These are phyloP conservation scores for Solanum corneliomulleri DNA, from an alignment of 257 asterid species.

Conservation along the genomic window DNA sequence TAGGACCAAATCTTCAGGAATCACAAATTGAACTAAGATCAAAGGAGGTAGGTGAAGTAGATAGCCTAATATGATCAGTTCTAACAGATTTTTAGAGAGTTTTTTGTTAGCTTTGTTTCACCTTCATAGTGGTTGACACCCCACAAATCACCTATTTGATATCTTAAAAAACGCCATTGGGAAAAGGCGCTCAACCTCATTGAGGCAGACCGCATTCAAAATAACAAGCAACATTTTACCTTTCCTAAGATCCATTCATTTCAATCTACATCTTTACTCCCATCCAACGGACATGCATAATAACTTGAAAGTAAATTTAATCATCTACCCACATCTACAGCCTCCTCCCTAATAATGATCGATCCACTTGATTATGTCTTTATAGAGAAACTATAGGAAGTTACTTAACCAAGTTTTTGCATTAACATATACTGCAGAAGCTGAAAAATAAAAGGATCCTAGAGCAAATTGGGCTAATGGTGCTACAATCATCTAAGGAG, in stretches of 20 bases:
- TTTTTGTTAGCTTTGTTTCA: not conserved
- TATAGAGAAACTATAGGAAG: not conserved
- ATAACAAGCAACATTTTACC: not conserved
- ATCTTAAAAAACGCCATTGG: not conserved
- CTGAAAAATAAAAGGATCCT: not conserved
- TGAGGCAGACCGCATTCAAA: not conserved
- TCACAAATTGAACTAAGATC: not conserved
- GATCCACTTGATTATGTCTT: not conserved
- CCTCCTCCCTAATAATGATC: not conserved
- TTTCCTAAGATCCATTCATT: not conserved
- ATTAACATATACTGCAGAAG: not conserved
- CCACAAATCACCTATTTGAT: not conserved
- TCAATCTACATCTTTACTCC: not conserved
- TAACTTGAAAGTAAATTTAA: not conserved
- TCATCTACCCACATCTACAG: not conserved
- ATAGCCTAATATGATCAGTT: not conserved
- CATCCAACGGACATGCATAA: not conserved
- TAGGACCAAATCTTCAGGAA: not conserved
- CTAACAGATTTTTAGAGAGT: not conserved
- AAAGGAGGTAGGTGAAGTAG: not conserved
- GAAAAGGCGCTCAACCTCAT: not conserved
- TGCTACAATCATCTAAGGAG: not conserved
- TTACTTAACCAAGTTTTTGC: not conserved
- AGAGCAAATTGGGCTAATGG: not conserved
- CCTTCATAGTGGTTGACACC: not conserved